Base-by-base conservation (phyloP, 371 early-diverging fungal genomes). In the Batkoa obscura region DNA sequence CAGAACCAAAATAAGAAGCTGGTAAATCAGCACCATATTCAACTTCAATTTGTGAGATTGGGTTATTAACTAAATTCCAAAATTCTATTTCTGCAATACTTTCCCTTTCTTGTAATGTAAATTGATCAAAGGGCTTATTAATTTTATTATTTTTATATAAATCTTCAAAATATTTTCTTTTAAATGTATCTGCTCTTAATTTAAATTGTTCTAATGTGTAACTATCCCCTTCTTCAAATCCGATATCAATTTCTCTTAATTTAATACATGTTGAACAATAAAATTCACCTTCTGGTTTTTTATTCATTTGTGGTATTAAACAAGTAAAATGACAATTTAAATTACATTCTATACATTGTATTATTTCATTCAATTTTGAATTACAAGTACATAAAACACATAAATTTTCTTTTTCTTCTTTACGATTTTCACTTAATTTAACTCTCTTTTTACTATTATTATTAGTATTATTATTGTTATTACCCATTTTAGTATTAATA, bases 11-110 rank as follows among this genome's bases (percentile, higher is more conserved):
- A 46, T 81, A 79, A 4, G 87, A 80, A 12, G 91, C 82, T 61
- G 90, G 92, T 51, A 94, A 67, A 64, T 94, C 95, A 2, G 95
- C 94, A 5, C 94, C 97, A 60, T 96, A 94, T 67, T 93, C 93
- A 0, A 96, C 94, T 61, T 90, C 84, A 4, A 88, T 85, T 32
- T 81, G 80, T 59, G 91, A 88, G 55, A 83, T 83, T 1, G 89
- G 80, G 34, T 81, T 80, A 45, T 88, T 83, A 0, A 89, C 86
- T 33, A 93, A 72, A 35, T 87, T 67, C 97, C 97, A 96, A 63
- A 94, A 96, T 67, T 93, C 94, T n/a, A 72, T 64, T 67, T 96
- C 96, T 31, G 85, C 80, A 78, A 9, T n/a, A n/a, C n/a, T n/a
- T n/a, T n/a, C n/a, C 66, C 58, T n/a, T 64, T n/a, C n/a, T n/a